These are phyloP conservation scores for Hirschioporus abietinus DNA, from an alignment of 768 basidiomycete species.

Conservation along the genomic window DNA sequence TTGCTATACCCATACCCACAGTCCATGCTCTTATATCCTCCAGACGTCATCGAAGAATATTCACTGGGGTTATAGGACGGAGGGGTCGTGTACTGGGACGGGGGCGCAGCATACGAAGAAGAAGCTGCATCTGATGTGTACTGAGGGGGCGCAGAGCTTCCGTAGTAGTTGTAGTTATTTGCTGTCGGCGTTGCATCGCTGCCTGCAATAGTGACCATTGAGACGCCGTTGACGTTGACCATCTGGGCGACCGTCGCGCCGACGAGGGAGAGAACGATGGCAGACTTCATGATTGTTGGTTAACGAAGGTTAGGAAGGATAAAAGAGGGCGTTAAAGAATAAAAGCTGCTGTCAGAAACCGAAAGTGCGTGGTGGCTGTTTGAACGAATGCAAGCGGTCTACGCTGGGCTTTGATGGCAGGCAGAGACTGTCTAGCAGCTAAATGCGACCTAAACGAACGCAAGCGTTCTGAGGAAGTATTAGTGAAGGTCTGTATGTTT, in stretches of 20 bases:
- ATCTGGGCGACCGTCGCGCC: constrained; percentile 54
- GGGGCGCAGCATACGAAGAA: constrained; percentile 14
- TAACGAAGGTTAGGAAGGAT: constrained; percentile 32
- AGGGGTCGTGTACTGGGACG: constrained; percentile 26
- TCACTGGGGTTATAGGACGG: constrained; percentile 28
- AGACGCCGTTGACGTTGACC: constrained; percentile 38
- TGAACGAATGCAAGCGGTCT: constrained; percentile 53
- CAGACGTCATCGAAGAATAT: constrained; percentile 53
- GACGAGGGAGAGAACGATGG: constrained; percentile 54
- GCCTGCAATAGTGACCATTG: constrained; percentile 22
- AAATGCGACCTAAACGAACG: constrained; percentile 30
- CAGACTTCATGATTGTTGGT: constrained; percentile 54
- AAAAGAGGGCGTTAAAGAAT: constrained; percentile 26
- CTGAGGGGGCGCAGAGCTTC: constrained; percentile 7
- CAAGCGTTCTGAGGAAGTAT: constrained; percentile 35
- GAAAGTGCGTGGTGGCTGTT: constrained; percentile 28
- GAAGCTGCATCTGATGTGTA: constrained; percentile 12
- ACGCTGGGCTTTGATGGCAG: constrained; percentile 45
- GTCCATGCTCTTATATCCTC: constrained; percentile 59
- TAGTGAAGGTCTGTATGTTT: background rate
- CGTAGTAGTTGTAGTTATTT: constrained; percentile 9
- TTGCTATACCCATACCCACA: constrained; percentile 71
- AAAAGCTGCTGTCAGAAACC: constrained; percentile 32
- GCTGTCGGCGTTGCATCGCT: constrained; percentile 13
- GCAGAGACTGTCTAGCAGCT: constrained; percentile 60